A percentile compares a stretch with the other conserved stretches of the same genome.
Evolutionary conservation across 2,329 filamentous ascomycete species (phyloP).

Genomic region (Pseudopithomyces chartarum): DNA sequence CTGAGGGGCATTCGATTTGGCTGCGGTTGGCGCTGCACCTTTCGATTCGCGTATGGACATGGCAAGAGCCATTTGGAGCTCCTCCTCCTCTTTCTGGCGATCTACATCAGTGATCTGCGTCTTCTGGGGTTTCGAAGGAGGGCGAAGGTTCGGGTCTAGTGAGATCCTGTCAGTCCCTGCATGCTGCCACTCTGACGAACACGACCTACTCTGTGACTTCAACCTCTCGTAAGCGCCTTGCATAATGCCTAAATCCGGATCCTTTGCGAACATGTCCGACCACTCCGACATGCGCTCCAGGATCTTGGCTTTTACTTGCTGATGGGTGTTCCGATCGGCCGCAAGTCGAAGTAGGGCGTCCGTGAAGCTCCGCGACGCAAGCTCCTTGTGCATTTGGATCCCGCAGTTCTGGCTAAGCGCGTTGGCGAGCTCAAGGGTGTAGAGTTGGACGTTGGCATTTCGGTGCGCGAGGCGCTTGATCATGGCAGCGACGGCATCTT

Average conservation of each 20-base stretch:
- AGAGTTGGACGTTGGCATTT: conserved; percentile 95
- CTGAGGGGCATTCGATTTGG: conserved; percentile 49
- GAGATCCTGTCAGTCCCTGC: conserved; percentile 26
- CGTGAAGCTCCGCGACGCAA: conserved; percentile 90
- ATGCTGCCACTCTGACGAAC: not conserved
- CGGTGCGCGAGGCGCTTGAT: conserved; percentile 91
- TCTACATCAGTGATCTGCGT: conserved; percentile 87
- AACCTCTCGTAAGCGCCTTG: conserved; percentile 89
- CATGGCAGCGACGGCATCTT: conserved; percentile 85
- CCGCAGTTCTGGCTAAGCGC: conserved; percentile 92
- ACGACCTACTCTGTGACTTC: conserved; percentile 66
- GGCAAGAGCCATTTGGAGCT: conserved; percentile 93
- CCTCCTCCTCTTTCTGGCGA: conserved; percentile 93
- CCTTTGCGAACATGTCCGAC: conserved; percentile 89
- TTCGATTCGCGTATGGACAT: conserved; percentile 88
- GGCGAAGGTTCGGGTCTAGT: conserved; percentile 83
- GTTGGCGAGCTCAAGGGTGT: conserved; percentile 89
- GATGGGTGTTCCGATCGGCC: conserved; percentile 92
- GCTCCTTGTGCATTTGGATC: conserved; percentile 81
- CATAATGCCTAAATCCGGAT: conserved; percentile 96
- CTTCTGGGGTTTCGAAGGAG: conserved; percentile 92
- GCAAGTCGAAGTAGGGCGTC: conserved; percentile 90
- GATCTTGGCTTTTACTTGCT: conserved; percentile 96
- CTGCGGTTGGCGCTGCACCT: conserved; percentile 44
- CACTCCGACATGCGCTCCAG: conserved; percentile 95